phyloP scores from a whole-genome alignment of 345 rosid species.

The Physaria fendleri region DNA sequence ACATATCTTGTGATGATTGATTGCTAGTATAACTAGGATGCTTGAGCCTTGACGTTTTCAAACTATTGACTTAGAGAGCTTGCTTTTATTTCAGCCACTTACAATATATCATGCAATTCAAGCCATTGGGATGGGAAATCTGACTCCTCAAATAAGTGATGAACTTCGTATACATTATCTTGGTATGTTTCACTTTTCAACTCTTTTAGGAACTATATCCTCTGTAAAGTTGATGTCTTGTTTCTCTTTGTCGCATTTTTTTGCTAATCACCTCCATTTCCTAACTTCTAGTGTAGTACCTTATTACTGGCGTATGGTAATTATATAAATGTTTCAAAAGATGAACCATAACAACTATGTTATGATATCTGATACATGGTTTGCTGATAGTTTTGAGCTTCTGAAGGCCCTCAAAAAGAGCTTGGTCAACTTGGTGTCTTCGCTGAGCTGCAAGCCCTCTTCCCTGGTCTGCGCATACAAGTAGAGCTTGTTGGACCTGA shows the following conservation, averaged over 20 bases:
- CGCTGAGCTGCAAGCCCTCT: constrained; percentile 72
- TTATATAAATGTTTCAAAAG: background rate
- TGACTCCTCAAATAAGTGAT: constrained; percentile 27
- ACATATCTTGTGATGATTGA: background rate
- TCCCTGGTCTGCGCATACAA: constrained; percentile 53
- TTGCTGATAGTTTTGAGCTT: constrained; percentile 23
- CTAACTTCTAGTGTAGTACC: background rate
- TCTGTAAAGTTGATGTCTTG: too few relatives aligned
- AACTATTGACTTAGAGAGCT: background rate
- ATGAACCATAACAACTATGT: background rate
- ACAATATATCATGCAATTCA: constrained; percentile 59
- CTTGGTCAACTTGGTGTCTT: constrained; percentile 77
- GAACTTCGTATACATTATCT: constrained; percentile 78
- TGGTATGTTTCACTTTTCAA: constrained; percentile 39
- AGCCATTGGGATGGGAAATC: constrained; percentile 39
- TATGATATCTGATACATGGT: constrained; percentile 10
- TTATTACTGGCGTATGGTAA: background rate
- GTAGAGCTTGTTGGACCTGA: constrained; percentile 80
- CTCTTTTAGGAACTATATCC: background rate
- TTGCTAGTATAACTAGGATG: background rate
- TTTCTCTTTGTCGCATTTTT: constrained; percentile 2
- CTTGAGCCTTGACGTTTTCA: background rate
- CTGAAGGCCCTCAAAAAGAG: constrained; percentile 89
- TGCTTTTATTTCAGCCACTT: constrained; percentile 61
- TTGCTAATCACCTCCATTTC: background rate